These are phyloP conservation scores for Lanmaoa rubissima DNA, from an alignment of 768 basidiomycete species.

Conservation along the genomic window DNA sequence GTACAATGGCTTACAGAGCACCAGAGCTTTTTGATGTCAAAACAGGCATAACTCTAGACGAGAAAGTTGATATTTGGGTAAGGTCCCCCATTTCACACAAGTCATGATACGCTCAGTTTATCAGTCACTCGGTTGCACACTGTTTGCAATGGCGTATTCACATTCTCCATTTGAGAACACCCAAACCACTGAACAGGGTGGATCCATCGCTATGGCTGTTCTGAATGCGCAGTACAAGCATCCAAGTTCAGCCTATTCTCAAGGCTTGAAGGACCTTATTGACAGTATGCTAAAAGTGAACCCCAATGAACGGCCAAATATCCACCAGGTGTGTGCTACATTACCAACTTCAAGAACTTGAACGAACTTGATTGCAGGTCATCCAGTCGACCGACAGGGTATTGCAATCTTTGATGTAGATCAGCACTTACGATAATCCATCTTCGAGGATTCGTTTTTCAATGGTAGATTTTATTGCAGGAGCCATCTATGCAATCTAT, in stretches of 20 bases:
- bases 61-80: slow-evolving; percentile 98
- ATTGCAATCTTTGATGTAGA: slow-evolving; percentile 54
- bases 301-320: slow-evolving; percentile 79
- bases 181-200: slow-evolving; percentile 90
- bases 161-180: slow-evolving; percentile 96
- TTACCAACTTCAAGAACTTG: background rate
- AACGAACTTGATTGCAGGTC: slow-evolving; percentile 43
- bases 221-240: slow-evolving; percentile 92
- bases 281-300: slow-evolving; percentile 83
- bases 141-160: slow-evolving; percentile 92
- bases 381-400: slow-evolving; percentile 63
- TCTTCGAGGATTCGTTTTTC: slow-evolving; percentile 4
- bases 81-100: slow-evolving; percentile 19
- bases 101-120: slow-evolving; percentile 6
- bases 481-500: slow-evolving; percentile 9
- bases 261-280: slow-evolving; percentile 79
- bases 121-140: slow-evolving; percentile 92
- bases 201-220: slow-evolving; percentile 97
- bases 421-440: background rate
- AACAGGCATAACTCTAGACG: slow-evolving; percentile 81
- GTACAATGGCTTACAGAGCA: slow-evolving; percentile 97
- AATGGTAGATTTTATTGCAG: slow-evolving; percentile 5
- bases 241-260: slow-evolving; percentile 81
- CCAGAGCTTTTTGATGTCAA: slow-evolving; percentile 98
- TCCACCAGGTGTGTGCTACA: slow-evolving; percentile 63